Evolutionary conservation across 306 rosid genomes (phyloP).

Genomic region (Trifolium subterraneum): DNA sequence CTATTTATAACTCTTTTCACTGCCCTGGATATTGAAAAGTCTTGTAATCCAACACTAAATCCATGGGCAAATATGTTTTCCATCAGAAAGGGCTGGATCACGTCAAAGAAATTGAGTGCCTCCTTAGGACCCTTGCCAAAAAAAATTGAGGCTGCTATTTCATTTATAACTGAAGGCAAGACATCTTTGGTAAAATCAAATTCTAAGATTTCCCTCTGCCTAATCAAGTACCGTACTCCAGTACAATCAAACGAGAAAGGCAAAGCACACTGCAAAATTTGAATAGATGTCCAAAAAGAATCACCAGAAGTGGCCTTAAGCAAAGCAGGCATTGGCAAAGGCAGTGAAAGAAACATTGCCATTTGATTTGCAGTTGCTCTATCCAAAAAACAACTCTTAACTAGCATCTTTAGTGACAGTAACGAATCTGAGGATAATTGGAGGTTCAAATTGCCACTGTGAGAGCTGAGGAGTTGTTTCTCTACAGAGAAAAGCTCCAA

Average conservation of each 20-base stretch:
- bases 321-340: conserved; percentile 73
- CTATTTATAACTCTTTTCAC: conserved; percentile 45
- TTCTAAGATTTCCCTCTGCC: conserved; percentile 62
- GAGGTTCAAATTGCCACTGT: conserved; percentile 81
- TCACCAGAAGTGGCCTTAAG: conserved; percentile 51
- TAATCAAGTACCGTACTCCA: conserved; percentile 69
- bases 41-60: conserved; percentile 82
- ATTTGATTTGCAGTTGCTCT: conserved; percentile 69
- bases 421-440: conserved; percentile 74
- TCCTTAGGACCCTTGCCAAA: conserved; percentile 81
- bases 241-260: conserved; percentile 67
- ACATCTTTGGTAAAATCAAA: conserved; percentile 62
- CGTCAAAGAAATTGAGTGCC: conserved; percentile 72
- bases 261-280: conserved; percentile 75
- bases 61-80: conserved; percentile 81
- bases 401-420: conserved; percentile 71
- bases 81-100: conserved; percentile 88
- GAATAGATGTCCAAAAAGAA: conserved; percentile 81
- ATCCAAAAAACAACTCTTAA: conserved; percentile 55
- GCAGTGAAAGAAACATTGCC: conserved; percentile 73
- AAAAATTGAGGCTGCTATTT: conserved; percentile 79
- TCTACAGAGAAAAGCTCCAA: conserved; percentile 87
- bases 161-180: conserved; percentile 66
- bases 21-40: conserved; percentile 66
- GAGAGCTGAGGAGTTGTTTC: conserved; percentile 92